Base-by-base conservation (phyloP, 768 basidiomycete genomes). In the Lentinula sp. region DNA sequence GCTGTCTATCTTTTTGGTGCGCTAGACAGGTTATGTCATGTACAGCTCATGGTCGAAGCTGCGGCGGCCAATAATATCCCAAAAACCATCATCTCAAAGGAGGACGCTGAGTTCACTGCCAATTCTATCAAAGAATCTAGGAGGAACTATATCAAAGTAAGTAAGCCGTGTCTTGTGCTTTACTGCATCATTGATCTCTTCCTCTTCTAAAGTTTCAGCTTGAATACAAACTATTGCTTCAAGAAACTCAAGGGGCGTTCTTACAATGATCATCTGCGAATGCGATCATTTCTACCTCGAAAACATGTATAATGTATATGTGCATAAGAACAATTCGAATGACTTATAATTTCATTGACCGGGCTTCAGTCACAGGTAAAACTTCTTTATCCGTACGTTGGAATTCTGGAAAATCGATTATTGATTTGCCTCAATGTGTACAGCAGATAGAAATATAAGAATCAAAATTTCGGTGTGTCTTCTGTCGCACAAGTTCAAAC, bases 1-100 rank as follows among this genome's bases (percentile, higher is more conserved):
- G 75, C 78, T 21, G 71, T 77, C 10, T 70, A 74, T 65, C 74
- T 77, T 58, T 79, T 77, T 64, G 72, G 71, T 31, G 69, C 75
- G 18, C 66, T 79, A 50, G 81, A 83, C 64, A 73, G 75, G 49
- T 71, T 75, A 5, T 83, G 81, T 66, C 75, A 80, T 57, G 77
- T 78, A 34, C 78, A 79, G 64, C 71, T 82, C 5, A 67, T 81
- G 58, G 76, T 75, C 13, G 76, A 78, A 40, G 73, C 77, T 8
- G 79, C 79, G 4, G 74, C 75, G 3, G 72, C 69, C 6, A 67
- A 58, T 45, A 61, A 64, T 3, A 53, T 68, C 9, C 65, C 68
- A n/a, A 66, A 63, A 13, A 66, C 63, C 1, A 28, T 70, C 32
- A 71, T 71, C 52, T 64, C 61, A 1, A 60, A 65, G 15, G 66